These are phyloP conservation scores for Chalciporus piperatus DNA, from an alignment of 768 basidiomycete genomes.

Conservation along the genomic window DNA sequence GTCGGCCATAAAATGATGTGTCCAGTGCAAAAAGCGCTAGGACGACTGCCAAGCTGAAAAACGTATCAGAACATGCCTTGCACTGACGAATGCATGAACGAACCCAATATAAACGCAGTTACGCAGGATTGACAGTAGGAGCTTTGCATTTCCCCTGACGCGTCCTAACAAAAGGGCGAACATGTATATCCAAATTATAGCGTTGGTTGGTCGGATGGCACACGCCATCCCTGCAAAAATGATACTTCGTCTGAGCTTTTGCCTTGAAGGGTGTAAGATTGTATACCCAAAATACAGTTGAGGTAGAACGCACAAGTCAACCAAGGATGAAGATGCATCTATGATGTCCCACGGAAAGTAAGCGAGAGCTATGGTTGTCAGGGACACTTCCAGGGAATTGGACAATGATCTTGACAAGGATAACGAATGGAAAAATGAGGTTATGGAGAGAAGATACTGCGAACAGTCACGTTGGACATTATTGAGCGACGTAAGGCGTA, in stretches of 20 bases:
- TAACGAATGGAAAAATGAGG: conserved; percentile 85
- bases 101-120: conserved; percentile 49
- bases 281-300: background rate
- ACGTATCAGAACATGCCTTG: conserved; percentile 10
- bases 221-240: conserved; percentile 74
- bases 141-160: conserved; percentile 35
- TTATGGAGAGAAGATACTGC: conserved; percentile 76
- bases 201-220: conserved; percentile 84
- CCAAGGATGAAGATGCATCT: conserved; percentile 26
- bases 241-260: conserved; percentile 36
- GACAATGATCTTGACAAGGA: conserved; percentile 85
- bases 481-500: background rate
- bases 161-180: conserved; percentile 57
- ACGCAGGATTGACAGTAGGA: conserved; percentile 33
- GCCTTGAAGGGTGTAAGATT: conserved; percentile 36
- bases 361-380: conserved; percentile 74
- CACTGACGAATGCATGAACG: conserved; percentile 12
- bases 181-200: conserved; percentile 80
- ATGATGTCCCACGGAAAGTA: conserved; percentile 70
- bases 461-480: background rate
- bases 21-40: conserved; percentile 51
- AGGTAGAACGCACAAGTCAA: conserved; percentile 17
- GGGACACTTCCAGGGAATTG: conserved; percentile 88
- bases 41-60: conserved; percentile 18
- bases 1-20: conserved; percentile 62